Percentiles rank a stretch among this genome's conserved stretches.
Evolutionary conservation across 106 monocot genomes (phyloP).

Genomic region (Allium sativum): DNA sequence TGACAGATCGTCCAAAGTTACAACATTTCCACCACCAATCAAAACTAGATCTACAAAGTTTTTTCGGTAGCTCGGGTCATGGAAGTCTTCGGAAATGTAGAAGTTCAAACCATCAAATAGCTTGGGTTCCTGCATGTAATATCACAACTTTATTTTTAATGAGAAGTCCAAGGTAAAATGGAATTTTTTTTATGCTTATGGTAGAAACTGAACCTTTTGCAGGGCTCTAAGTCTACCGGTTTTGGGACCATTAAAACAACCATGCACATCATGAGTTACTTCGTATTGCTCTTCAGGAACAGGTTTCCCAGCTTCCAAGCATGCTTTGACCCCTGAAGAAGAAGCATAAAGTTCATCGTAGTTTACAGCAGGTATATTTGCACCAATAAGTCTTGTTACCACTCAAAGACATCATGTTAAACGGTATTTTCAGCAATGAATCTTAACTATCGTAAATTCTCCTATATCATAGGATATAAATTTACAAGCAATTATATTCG

Average conservation of each 20-base stretch:
- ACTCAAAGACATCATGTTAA: too few species aligned
- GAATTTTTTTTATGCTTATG: neutral
- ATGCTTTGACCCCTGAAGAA: constrained; percentile 72
- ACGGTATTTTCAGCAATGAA: too few species aligned
- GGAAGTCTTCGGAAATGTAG: constrained; percentile 10
- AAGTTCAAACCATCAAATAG: constrained; percentile 12
- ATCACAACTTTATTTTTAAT: neutral
- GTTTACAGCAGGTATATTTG: too few species aligned
- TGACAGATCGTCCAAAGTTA: neutral
- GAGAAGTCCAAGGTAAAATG: too few species aligned
- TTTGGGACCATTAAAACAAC: constrained; percentile 69
- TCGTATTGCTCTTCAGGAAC: constrained; percentile 70
- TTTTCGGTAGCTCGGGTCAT: neutral
- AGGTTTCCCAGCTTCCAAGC: constrained; percentile 47
- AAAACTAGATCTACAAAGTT: constrained; percentile 9
- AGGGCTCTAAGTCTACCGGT: constrained; percentile 53
- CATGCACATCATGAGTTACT: constrained; percentile 76
- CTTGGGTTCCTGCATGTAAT: constrained; percentile 8
- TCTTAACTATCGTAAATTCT: too few species aligned
- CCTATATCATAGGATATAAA: too few species aligned
- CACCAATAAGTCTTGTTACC: too few species aligned
- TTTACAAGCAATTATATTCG: too few species aligned
- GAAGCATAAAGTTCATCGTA: neutral
- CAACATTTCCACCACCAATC: constrained; percentile 7
- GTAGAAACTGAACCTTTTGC: constrained; percentile 34